These are phyloP conservation scores for Elymus sibiricus DNA, from an alignment of 176 grass and related monocot species.

Conservation along the genomic window DNA sequence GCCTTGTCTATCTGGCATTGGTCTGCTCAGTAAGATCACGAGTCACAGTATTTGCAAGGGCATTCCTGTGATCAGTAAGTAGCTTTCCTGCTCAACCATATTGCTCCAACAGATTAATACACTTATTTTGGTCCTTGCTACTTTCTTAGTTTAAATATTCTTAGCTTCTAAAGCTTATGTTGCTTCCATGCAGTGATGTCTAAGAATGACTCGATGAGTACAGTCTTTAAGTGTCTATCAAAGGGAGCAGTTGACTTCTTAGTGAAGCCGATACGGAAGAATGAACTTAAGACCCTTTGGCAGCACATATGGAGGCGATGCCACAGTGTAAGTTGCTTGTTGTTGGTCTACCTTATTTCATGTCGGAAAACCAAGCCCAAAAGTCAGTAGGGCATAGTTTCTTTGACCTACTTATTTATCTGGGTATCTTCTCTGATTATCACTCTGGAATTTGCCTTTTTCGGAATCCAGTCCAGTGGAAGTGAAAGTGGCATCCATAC, in stretches of 20 bases:
- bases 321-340: constrained; percentile 70
- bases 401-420: neutral
- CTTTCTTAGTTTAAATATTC: constrained; percentile 27
- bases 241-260: constrained; percentile 98
- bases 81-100: constrained; percentile 30
- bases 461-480: constrained; percentile 74
- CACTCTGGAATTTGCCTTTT: constrained; percentile 19
- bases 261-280: constrained; percentile 91
- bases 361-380: constrained; percentile 7
- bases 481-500: constrained; percentile 91
- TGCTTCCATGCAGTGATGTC: constrained; percentile 92
- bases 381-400: neutral
- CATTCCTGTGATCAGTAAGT: constrained; percentile 95
- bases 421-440: constrained; percentile 5
- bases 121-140: neutral
- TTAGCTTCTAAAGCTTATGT: constrained; percentile 48
- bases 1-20: constrained; percentile 72
- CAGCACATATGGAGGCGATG: constrained; percentile 93
- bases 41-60: constrained; percentile 80
- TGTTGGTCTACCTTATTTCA: constrained; percentile 18
- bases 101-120: neutral
- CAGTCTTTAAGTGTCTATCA: constrained; percentile 78
- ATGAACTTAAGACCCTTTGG: constrained; percentile 97
- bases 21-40: constrained; percentile 85
- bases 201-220: constrained; percentile 90